These are phyloP conservation scores for Hortaea sp. DNA, from an alignment of 2,329 filamentous ascomycete genomes.

Conservation along the genomic window DNA sequence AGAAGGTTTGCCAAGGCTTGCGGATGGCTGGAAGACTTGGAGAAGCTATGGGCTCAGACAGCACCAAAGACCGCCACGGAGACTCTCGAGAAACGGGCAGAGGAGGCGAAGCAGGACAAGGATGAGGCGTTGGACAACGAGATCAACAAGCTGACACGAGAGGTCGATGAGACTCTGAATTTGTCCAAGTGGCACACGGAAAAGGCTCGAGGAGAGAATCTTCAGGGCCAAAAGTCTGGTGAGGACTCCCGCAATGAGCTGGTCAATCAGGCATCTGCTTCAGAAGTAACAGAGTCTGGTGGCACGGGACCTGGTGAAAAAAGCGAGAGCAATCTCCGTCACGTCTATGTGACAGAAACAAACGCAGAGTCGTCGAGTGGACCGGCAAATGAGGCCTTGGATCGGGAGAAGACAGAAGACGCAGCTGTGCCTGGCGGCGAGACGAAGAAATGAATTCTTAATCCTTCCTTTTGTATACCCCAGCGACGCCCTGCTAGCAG, in stretches of 20 bases:
- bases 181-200: slow-evolving; percentile 38
- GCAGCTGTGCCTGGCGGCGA: neutral
- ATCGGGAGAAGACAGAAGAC: neutral
- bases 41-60: slow-evolving; percentile 59
- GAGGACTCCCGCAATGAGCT: neutral
- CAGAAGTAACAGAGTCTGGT: neutral
- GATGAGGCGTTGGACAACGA: slow-evolving; percentile 50
- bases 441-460: neutral
- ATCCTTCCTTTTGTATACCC: no score
- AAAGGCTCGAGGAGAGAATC: slow-evolving; percentile 7
- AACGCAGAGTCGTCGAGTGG: neutral
- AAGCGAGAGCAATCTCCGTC: slow-evolving; percentile 3
- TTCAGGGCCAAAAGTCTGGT: no score
- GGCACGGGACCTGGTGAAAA: neutral
- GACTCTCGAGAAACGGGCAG: slow-evolving; percentile 19
- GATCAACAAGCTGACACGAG: slow-evolving; percentile 47
- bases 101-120: slow-evolving; percentile 28
- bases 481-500: no score
- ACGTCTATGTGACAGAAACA: slow-evolving; percentile 6
- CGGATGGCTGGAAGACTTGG: slow-evolving; percentile 79
- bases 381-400: neutral
- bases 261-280: neutral
- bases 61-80: slow-evolving; percentile 49
- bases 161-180: slow-evolving; percentile 47
- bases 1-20: slow-evolving; percentile 66